Base-by-base conservation (phyloP, 306 rosid genomes). In the Prosopis cineraria region DNA sequence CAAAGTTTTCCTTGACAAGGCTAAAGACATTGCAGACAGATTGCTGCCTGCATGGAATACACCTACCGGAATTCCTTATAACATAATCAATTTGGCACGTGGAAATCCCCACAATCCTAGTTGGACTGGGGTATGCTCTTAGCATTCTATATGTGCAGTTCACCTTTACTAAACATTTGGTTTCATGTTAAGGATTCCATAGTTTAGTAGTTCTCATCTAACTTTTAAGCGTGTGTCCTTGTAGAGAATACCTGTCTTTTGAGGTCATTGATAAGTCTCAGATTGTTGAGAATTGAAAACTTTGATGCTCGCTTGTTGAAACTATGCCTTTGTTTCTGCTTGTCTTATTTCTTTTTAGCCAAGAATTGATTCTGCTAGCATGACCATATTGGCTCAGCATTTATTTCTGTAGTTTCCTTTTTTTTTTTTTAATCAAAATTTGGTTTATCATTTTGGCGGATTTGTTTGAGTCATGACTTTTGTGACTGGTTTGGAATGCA, bases 11-110 rank as follows among this genome's bases (percentile, higher is more conserved):
- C 98, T 96, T 43, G 82, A 85, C 72, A 96, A 96, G 84, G 98
- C 99, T 78, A 90, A 20, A 86, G 99, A 96, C 25, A 90, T 96
- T 80, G 99, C 99, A 27, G 98, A 96, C 84, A 91, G 97, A 68
- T 84, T 96, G 86, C 91, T 96, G 73, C 98, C 99, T 72, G 98
- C 99, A 45, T 96, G 99, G 99, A 84, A 93, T 84, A 86, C 99
- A 39, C 89, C 97, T 64, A 60, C 93, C 17, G 99, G 99, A 84
- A 89, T 96, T 79, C 99, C 99, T 78, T 96, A 85, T 87, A 96
- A 96, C 84, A 72, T 91, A 72, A 96, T 96, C 79, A 96, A 96
- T 83, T 82, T 96, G 89, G 92, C 93, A 77, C 83, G 84, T 63
- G 98, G 98, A 78, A 87, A 80, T 36, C 79, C 94, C 29, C 98